Base-by-base conservation (phyloP, 108 stramenopile species). In the Stephanodiscus minutulus region DNA sequence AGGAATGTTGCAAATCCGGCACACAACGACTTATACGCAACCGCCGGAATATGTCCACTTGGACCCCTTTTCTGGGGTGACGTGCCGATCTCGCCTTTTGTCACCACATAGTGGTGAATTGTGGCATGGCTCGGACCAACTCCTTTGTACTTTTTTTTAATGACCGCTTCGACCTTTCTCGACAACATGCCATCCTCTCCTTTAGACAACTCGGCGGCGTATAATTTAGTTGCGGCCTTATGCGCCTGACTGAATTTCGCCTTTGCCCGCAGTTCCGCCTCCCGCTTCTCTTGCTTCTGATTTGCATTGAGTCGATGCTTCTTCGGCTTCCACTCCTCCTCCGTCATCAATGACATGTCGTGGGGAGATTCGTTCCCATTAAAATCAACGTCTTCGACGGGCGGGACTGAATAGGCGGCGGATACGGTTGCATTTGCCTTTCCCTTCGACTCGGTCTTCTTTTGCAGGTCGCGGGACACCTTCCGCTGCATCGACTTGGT, bases 51-150 rank as follows among this genome's bases (percentile, higher is more conserved):
- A 36, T 59, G 1, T 2, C 58, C 58, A 1, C 3, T 20, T 37
- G 58, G 58, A 1, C 55, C 55, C 0, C 10, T 4, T 27, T 31
- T 27, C 7, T 0, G 25, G 0, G 55, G 55, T 29, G 58, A 59
- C 35, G 18, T 59, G 1, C 36, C 36, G 37, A 59, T 13, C 29
- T 13, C 7, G 58, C 35, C 58, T 12, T 6, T 7, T 0, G 21
- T 36, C 17, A 59, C 33, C 25, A 55, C 54, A 18, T 59, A 59
- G 20, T 59, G 58, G 17, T 59, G 58, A 59, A 59, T 59, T 17
- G 58, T 59, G 0, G 35, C 0, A 20, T 13, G 17, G 20, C 58
- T 37, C 3, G 35, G 35, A 15, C 35, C 58, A 59, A 36, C 2
- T 31, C 55, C 58, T 28, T 55, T 55, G 54, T 55, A 13, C 6